Percentiles rank a stretch among this genome's conserved stretches.
Evolutionary conservation across 1,139 yeast species (phyloP).

Genomic region (Saccharomycopsis hybrid): DNA sequence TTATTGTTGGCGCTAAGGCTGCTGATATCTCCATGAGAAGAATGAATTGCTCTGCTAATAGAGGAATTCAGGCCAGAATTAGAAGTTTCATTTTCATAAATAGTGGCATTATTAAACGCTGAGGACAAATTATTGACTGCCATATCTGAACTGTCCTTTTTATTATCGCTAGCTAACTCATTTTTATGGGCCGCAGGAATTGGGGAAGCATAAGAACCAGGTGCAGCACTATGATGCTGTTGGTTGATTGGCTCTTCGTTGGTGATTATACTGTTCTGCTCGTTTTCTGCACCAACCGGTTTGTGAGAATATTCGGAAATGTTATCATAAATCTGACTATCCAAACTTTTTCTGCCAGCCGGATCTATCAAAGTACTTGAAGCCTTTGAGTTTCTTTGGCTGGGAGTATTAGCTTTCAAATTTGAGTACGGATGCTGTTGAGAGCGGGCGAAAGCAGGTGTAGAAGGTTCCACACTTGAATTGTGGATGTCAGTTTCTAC

Average conservation of each 20-base stretch:
- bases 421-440: conserved; percentile 6
- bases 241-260: conserved; percentile 6
- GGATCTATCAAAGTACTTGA: conserved; percentile 9
- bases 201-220: not conserved
- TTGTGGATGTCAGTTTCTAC: conserved; percentile 13
- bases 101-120: no score
- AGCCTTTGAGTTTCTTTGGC: conserved; percentile 14
- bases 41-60: no score
- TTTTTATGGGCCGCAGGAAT: not conserved
- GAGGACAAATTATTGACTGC: no score
- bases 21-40: no score
- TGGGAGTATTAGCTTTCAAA: conserved; percentile 1
- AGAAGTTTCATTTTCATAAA: no score
- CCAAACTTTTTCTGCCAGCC: conserved; percentile 4
- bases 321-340: conserved; percentile 10
- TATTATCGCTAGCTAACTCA: no score
- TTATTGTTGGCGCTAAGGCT: not conserved
- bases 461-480: conserved; percentile 7
- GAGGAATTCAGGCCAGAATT: no score
- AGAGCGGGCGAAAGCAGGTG: conserved; percentile 6
- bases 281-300: not conserved
- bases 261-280: conserved; percentile 3
- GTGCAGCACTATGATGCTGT: not conserved
- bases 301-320: conserved; percentile 14
- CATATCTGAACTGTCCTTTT: no score